Conservation (phyloP, 2,329 filamentous ascomycete species). For the Colletotrichum orbiculare region DNA sequence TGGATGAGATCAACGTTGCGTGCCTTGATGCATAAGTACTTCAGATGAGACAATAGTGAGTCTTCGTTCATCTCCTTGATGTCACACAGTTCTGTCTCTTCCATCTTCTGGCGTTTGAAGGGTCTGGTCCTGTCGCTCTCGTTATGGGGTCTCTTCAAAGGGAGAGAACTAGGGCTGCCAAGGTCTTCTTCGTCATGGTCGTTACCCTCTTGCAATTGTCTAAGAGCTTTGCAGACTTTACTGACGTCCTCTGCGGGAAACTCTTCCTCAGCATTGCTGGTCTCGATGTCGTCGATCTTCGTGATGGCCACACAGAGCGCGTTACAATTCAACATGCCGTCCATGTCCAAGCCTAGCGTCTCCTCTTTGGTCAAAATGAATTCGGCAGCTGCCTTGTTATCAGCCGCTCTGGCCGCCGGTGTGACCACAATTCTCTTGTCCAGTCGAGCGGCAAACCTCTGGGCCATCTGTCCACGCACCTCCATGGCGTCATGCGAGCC, state of each 20-base stretch:
- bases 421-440: conserved; percentile 34
- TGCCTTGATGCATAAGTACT: conserved; percentile 27
- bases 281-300: conserved; percentile 36
- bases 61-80: too few relatives aligned
- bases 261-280: conserved; percentile 14
- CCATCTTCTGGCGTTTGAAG: neutral
- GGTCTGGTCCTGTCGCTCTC: too few relatives aligned
- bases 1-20: conserved; percentile 20
- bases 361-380: conserved; percentile 31
- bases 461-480: conserved; percentile 28
- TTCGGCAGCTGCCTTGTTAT: conserved; percentile 37
- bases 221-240: neutral
- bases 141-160: neutral
- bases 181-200: neutral
- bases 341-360: conserved; percentile 29
- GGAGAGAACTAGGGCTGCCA: neutral
- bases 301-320: conserved; percentile 33
- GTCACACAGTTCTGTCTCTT: too few relatives aligned
- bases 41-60: neutral
- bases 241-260: conserved; percentile 3
- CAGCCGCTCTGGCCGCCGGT: conserved; percentile 31
- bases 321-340: conserved; percentile 27
- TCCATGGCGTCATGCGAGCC: conserved; percentile 36
- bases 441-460: conserved; percentile 15
- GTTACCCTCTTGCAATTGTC: conserved; percentile 1